Base-by-base conservation (phyloP, 371 early-diverging fungal genomes). In the Smittium culicis region DNA sequence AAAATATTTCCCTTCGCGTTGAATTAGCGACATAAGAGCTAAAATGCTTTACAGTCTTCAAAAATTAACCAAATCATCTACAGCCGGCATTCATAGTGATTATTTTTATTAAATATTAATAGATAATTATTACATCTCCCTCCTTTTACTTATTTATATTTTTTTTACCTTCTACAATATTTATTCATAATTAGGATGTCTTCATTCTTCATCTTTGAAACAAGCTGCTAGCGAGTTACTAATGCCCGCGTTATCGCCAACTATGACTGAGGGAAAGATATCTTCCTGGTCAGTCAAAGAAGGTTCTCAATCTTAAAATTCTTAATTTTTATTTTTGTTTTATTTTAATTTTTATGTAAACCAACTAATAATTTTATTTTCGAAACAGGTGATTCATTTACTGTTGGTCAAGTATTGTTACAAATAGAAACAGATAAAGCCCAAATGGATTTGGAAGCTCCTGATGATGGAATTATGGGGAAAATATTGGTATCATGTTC, bases 361-460 rank as follows among this genome's bases (percentile, higher is more conserved):
- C 16, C 8, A 16, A 31, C n/a, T n/a, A n/a, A n/a, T n/a, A n/a
- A n/a, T 29, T 59, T 65, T 56, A 57, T 33, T 59, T 2, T 54
- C 29, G 5, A 5, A 61, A 20, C 83, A 79, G 92, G 96, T 33
- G 94, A 96, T 66, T 72, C 81, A 64, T 86, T 93, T 71, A 57
- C 77, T 61, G 88, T 92, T 54, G 96, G 96, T 34, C 94, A 95
- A 70, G 84, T 92, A 35, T 75, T 96, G 60, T 59, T 76, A 33
- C 77, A 93, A 79, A 87, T 96, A 64, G 95, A 95, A 76, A 95
- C 96, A 1, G 96, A 96, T 75, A 96, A 96, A 81, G 96, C 96
- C 11, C 91, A 92, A 79, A 96, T 96, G 86, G 95, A 94, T 73
- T 92, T 94, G 28, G 96, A 96, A 74, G 92, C 90, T 66, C 85